Conservation (phyloP, 1,284 basidiomycete genomes). For the Agroathelia rolfsii region DNA sequence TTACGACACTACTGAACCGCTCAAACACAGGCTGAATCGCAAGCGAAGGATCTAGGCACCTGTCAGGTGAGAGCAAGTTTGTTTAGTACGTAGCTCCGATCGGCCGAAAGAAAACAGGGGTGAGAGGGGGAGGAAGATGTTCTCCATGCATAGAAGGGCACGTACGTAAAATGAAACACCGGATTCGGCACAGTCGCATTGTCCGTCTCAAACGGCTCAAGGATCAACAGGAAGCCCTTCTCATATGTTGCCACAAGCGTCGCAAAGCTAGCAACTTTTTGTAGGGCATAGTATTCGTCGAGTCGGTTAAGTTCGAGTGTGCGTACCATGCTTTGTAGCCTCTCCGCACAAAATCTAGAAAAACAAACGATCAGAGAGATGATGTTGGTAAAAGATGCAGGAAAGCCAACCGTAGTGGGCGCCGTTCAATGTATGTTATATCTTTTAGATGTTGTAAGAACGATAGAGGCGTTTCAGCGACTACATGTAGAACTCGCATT, state of each 20-base stretch:
- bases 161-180: slow-evolving; percentile 94
- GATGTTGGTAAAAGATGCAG: background rate
- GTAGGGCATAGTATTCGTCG: slow-evolving; percentile 87
- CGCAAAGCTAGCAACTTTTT: slow-evolving; percentile 95
- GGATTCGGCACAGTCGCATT: slow-evolving; percentile 98
- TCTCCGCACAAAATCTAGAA: slow-evolving; percentile 88
- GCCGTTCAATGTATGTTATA: slow-evolving; percentile 95
- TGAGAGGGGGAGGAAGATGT: too few species aligned
- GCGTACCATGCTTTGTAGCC: slow-evolving; percentile 87
- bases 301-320: slow-evolving; percentile 87
- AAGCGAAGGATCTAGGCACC: slow-evolving; percentile 93
- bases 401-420: slow-evolving; percentile 72
- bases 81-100: too few species aligned
- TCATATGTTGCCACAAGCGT: slow-evolving; percentile 98
- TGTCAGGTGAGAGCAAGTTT: slow-evolving; percentile 22
- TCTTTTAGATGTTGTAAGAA: slow-evolving; percentile 98
- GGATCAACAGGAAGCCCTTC: slow-evolving; percentile 94
- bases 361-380: too few species aligned
- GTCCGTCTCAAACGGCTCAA: slow-evolving; percentile 98
- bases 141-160: too few species aligned
- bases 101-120: slow-evolving; percentile 3
- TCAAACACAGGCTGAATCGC: slow-evolving; percentile 99
- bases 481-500: slow-evolving; percentile 97
- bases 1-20: slow-evolving; percentile 95
- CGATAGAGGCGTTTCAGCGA: slow-evolving; percentile 98